A percentile compares a stretch with the other conserved stretches of the same genome.
Conservation (phyloP, 257 asterid genomes). For the Hygrophila difformis region DNA sequence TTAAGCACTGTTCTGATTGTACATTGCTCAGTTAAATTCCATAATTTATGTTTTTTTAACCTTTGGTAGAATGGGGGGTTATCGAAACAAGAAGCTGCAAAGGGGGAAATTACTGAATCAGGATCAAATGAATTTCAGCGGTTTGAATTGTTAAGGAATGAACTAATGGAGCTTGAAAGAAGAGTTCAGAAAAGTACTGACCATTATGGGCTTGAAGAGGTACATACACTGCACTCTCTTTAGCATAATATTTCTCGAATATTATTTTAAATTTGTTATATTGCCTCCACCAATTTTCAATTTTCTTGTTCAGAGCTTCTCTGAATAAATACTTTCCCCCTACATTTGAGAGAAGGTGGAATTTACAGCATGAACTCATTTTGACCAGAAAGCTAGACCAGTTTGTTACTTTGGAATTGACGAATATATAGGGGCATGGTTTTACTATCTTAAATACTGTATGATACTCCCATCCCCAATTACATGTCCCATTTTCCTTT, state of each 20-base stretch:
- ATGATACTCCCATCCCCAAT: slow-evolving; percentile 20
- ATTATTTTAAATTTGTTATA: slow-evolving; percentile 8
- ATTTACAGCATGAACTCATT: too few species aligned
- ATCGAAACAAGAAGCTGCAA: slow-evolving; percentile 32
- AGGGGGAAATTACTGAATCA: slow-evolving; percentile 30
- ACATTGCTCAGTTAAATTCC: not conserved
- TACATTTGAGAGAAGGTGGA: too few species aligned
- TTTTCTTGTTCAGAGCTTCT: not conserved
- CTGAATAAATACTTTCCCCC: too few species aligned
- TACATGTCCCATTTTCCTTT: too few species aligned
- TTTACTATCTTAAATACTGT: slow-evolving; percentile 30
- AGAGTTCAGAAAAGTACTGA: slow-evolving; percentile 81
- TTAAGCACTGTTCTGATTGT: slow-evolving; percentile 1
- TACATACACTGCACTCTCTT: slow-evolving; percentile 21
- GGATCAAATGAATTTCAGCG: slow-evolving; percentile 67
- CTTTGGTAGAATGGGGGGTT: slow-evolving; percentile 38
- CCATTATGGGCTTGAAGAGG: slow-evolving; percentile 55
- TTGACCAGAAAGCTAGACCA: too few species aligned
- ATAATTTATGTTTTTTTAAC: slow-evolving; percentile 3
- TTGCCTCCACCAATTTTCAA: too few species aligned
- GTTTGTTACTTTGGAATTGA: too few species aligned
- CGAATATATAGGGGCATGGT: too few species aligned
- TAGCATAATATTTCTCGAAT: slow-evolving; percentile 4
- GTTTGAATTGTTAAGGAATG: slow-evolving; percentile 67
- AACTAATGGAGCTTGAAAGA: slow-evolving; percentile 82